Percentiles rank a stretch among this genome's conserved stretches.
Evolutionary conservation across 495 filamentous ascomycete genomes (phyloP).

Genomic region (Podospora pseudocomata): DNA sequence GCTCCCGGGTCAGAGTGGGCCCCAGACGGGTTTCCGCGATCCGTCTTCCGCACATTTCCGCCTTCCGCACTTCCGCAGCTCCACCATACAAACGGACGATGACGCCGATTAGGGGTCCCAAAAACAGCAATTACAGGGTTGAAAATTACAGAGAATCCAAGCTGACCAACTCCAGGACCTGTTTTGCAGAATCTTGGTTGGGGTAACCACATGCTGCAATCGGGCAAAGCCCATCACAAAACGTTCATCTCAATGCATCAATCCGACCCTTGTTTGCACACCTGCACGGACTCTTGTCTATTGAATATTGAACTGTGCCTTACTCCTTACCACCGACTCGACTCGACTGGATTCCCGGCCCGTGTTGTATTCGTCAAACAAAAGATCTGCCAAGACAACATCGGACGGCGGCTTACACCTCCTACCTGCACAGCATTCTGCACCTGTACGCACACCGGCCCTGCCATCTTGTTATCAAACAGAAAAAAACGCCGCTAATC

Average conservation of each 20-base stretch:
- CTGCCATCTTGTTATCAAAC: neutral
- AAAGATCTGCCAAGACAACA: neutral
- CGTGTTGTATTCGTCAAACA: neutral
- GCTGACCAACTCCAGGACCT: neutral
- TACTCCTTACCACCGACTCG: neutral
- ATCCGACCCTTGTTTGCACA: neutral
- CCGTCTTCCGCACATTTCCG: slow-evolving; percentile 17
- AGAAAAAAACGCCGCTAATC: neutral
- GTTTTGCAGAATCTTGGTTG: neutral
- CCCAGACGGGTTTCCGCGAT: neutral
- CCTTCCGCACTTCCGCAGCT: slow-evolving; percentile 25
- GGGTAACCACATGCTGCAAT: neutral
- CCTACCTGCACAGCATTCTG: neutral
- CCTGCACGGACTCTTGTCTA: neutral
- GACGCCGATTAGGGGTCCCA: neutral
- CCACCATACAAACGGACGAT: neutral
- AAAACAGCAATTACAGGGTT: neutral
- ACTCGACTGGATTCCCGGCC: neutral
- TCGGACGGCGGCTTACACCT: neutral
- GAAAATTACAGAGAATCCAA: neutral
- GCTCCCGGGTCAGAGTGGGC: neutral
- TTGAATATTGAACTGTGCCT: neutral
- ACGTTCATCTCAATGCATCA: neutral
- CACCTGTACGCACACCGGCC: neutral
- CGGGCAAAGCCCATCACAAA: neutral